Evolutionary conservation across 441 rosid species (phyloP).

Genomic region (Flueggea neowawraea): DNA sequence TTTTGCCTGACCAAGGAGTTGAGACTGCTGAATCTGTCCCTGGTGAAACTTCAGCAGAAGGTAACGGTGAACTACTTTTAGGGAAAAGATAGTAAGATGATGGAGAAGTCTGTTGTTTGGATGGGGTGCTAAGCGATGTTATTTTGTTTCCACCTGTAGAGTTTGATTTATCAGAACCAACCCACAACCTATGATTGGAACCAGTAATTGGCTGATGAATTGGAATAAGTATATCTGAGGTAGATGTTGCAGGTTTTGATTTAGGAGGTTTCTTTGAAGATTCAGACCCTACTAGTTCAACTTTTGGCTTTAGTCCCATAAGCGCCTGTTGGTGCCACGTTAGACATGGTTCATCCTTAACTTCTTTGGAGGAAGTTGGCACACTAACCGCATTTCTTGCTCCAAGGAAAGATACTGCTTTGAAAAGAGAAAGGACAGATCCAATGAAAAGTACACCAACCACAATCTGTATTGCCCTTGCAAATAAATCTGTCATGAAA

Average conservation of each 20-base stretch:
- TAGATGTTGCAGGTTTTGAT: conserved; percentile 39
- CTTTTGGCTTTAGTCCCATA: conserved; percentile 67
- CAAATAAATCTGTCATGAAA: conserved; percentile 48
- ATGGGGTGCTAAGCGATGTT: conserved; percentile 46
- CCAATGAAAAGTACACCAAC: conserved; percentile 54
- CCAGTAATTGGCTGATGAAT: conserved; percentile 60
- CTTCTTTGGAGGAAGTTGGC: conserved; percentile 36
- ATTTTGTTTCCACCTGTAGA: conserved; percentile 44
- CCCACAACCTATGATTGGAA: conserved; percentile 48
- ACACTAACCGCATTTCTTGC: conserved; percentile 25
- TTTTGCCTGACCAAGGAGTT: conserved; percentile 83
- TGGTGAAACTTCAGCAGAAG: conserved; percentile 61
- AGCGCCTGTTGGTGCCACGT: conserved; percentile 69
- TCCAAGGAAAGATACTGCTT: conserved; percentile 50
- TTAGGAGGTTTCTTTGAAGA: conserved; percentile 64
- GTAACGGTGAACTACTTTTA: conserved; percentile 41
- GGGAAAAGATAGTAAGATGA: conserved; percentile 71
- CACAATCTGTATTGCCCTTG: conserved; percentile 44
- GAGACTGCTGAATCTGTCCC: conserved; percentile 53
- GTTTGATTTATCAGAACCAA: conserved; percentile 48
- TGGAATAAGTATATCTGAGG: conserved; percentile 76
- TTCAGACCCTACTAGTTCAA: conserved; percentile 40
- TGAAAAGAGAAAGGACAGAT: conserved; percentile 55
- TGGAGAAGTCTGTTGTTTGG: conserved; percentile 62
- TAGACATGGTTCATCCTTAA: conserved; percentile 49